Evolutionary conservation across 2,329 filamentous ascomycete genomes (phyloP), one percentile per base, ranked within the genome.

Genomic region (Venturia pyrina): DNA sequence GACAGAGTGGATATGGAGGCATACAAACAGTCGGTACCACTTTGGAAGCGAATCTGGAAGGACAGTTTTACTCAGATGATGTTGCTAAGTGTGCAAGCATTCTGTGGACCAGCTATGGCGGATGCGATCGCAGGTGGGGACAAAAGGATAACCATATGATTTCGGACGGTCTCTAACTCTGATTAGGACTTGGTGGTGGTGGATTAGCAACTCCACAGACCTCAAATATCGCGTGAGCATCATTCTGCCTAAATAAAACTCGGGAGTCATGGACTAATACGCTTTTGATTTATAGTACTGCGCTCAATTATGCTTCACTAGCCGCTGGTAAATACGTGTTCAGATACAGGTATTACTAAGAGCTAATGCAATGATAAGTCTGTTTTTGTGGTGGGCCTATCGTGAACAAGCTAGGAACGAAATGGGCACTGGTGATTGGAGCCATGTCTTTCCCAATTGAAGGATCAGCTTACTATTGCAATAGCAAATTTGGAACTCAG

Each of bases 401-500:
- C 37, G 78, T 80, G 15, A 80, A 81, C 69, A 80, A 80, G 66
- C 72, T 81, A 4, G 78, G 78, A 5, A 76, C 78, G 5, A 81
- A 81, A 65, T 81, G 79, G 79, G 73, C 78, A 10, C 68, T 81
- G 41, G 78, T 80, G 8, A 74, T 81, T 50, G 78, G 78, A 8
- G 72, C 72, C 28, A 69, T 71, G 68, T 78, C 76, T 0, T 81
- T 81, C 53, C 79, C 79, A 8, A 80, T 81, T 43, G 74, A 75
- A 24, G 79, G 79, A 4, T 80, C 79, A 0, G 78, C 78, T 11
- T 81, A 81, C 68, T 81, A 81, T 69, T 79, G 77, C 70, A 81
- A 81, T 56, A 79, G 77, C 70, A 80, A 80, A 68, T 81, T 79
- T 66, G 79, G 79, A 5, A 80, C 75, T 53, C 78, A 81, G 70